Evolutionary conservation across 768 basidiomycete genomes (phyloP).

Genomic region (Mycena metata): DNA sequence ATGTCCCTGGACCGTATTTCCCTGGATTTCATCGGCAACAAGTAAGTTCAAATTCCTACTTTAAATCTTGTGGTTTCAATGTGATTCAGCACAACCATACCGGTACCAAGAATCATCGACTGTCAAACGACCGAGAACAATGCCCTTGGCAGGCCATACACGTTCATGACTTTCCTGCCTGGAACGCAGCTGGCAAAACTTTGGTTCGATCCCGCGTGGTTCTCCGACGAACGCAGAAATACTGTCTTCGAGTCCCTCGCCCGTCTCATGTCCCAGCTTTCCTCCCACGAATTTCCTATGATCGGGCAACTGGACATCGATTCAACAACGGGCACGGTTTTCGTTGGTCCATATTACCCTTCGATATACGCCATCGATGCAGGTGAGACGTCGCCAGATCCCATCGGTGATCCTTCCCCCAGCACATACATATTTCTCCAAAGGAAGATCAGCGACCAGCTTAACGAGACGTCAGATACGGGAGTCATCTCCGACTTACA

Average conservation of each 20-base stretch:
- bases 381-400: conserved; percentile 8
- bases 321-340: background rate
- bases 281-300: conserved; percentile 15
- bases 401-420: conserved; percentile 18
- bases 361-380: background rate
- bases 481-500: conserved; percentile 20
- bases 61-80: background rate
- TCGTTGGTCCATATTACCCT: conserved; percentile 19
- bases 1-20: conserved; percentile 18
- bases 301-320: conserved; percentile 24
- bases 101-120: conserved; percentile 35
- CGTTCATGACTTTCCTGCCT: conserved; percentile 33
- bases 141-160: conserved; percentile 32
- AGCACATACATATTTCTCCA: conserved; percentile 28
- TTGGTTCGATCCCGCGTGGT: conserved; percentile 38
- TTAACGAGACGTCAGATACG: conserved; percentile 6
- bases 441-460: background rate
- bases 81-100: conserved; percentile 28
- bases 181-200: conserved; percentile 34
- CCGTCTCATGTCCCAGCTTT: conserved; percentile 30
- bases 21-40: conserved; percentile 26
- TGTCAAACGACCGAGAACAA: conserved; percentile 30
- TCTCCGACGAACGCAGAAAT: conserved; percentile 22
- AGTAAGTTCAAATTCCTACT: background rate
- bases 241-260: conserved; percentile 26